A percentile compares a stretch with the other conserved stretches of the same genome.
Conservation (phyloP, 2,329 filamentous ascomycete species). For the Chaetomiaceae sp. region DNA sequence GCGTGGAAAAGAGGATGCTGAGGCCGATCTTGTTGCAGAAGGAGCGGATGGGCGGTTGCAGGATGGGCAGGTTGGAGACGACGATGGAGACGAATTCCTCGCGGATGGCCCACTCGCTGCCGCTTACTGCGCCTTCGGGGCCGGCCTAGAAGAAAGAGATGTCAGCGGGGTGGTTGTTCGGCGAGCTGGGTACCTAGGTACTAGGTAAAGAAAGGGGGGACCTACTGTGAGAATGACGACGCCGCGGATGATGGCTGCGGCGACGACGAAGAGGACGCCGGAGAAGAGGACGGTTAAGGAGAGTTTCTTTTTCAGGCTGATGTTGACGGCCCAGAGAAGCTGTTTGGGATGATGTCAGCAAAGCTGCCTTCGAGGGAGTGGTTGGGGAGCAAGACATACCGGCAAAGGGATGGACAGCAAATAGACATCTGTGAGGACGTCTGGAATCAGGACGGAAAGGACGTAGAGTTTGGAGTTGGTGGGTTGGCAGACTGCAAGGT, state of each 20-base stretch:
- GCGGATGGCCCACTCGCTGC: constrained; percentile 37
- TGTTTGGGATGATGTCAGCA: constrained; percentile 32
- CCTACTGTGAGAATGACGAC: constrained; percentile 1
- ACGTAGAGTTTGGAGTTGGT: constrained; percentile 45
- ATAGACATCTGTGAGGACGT: constrained; percentile 49
- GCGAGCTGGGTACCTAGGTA: background rate
- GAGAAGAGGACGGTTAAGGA: background rate
- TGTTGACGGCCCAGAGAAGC: constrained; percentile 30
- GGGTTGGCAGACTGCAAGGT: constrained; percentile 44
- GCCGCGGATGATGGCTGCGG: background rate
- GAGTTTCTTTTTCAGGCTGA: background rate
- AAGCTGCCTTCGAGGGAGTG: background rate
- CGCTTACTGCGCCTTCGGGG: constrained; percentile 20
- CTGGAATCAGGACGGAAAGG: constrained; percentile 45
- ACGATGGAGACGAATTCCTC: constrained; percentile 39
- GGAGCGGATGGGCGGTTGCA: constrained; percentile 30
- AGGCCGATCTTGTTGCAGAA: background rate
- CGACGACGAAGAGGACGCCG: constrained; percentile 2
- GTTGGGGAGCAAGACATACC: constrained; percentile 36
- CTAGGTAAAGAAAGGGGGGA: background rate
- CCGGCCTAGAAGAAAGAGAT: constrained; percentile 29
- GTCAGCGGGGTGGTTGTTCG: constrained; percentile 5
- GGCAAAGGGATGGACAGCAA: constrained; percentile 50
- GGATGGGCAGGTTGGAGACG: constrained; percentile 38
- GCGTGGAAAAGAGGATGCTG: background rate